Percentiles rank a stretch among this genome's conserved stretches.
phyloP scores from a whole-genome alignment of 1,139 yeast genomes.

The Yamadazyma spencermartinsiae region DNA sequence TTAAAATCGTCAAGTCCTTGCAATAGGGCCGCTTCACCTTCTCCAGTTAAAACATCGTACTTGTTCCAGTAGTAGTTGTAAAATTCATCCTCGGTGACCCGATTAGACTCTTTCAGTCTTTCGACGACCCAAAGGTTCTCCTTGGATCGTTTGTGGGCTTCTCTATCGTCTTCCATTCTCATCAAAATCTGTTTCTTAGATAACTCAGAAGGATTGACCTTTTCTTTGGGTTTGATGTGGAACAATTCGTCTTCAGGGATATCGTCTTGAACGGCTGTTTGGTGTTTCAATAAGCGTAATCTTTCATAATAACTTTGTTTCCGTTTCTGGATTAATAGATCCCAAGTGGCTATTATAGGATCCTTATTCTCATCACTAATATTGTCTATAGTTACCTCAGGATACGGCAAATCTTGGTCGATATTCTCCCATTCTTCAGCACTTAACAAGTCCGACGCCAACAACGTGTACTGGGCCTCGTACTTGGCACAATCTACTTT shows the following conservation, averaged over 20 bases:
- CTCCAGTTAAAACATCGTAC: constrained; percentile 42
- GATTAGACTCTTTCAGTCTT: constrained; percentile 40
- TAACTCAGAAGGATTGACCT: constrained; percentile 25
- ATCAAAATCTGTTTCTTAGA: constrained; percentile 60
- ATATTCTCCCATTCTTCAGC: constrained; percentile 37
- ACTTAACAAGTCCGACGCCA: constrained; percentile 26
- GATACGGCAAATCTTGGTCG: constrained; percentile 34
- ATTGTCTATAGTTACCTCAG: constrained; percentile 27
- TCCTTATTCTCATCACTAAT: constrained; percentile 18
- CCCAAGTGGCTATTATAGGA: constrained; percentile 48
- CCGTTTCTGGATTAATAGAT: constrained; percentile 45
- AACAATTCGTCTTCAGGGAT: constrained; percentile 35
- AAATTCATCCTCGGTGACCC: constrained; percentile 57
- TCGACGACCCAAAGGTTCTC: constrained; percentile 73
- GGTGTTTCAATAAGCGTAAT: constrained; percentile 32
- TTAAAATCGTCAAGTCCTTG: constrained; percentile 57
- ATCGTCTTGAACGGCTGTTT: constrained; percentile 21
- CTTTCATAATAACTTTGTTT: constrained; percentile 54
- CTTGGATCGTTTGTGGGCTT: constrained; percentile 74
- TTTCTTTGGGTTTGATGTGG: constrained; percentile 26
- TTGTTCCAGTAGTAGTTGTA: constrained; percentile 57
- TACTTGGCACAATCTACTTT: constrained; percentile 30
- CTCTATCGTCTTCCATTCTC: constrained; percentile 86
- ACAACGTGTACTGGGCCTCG: constrained; percentile 27
- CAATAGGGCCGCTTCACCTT: constrained; percentile 43